Base-by-base conservation (phyloP, 2,329 filamentous ascomycete species). In the Geosmithia putterillii region DNA sequence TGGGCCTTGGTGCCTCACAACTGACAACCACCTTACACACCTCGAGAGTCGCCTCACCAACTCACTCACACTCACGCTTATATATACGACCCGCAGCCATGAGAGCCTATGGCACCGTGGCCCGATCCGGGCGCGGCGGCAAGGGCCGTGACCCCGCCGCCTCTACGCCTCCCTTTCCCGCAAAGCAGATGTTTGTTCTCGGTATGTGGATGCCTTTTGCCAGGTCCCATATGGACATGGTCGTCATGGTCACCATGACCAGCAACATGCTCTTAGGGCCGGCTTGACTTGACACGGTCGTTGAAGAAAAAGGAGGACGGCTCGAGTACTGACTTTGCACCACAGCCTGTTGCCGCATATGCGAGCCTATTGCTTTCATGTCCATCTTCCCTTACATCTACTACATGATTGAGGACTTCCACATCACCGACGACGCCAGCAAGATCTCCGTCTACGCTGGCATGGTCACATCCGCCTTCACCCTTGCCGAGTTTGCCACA, bases 361-460 rank as follows among this genome's bases (percentile, higher is more conserved):
- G 88, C 71, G 92, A 98, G 61, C 92, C 92, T 42, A 96, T 98
- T 62, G 92, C 92, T 6, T 96, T 98, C 72, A 96, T 95, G 87
- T 95, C 89, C 43, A 95, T 96, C 53, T 96, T 98, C 60, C 92
- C 92, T 2, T 98, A 96, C 63, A 88, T 94, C 53, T 96, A 95
- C 69, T 90, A 85, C 69, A 96, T 98, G 92, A 83, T 96, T 53
- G 74, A 88, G 55, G 87, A 88, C 48, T 96, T 96, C 64, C 72
- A 85, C 55, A 81, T 95, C 58, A 86, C 88, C 48, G 71, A 86
- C 40, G 79, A 88, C 57, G 71, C 83, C 49, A 80, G 74, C 54
- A 79, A 84, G 58, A 94, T 95, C 52, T 86, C 89, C 14, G 78
- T 95, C 45, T 96, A 95, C 61, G 88, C 87, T 21, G 90, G 92